Evolutionary conservation across 192 early-diverging fungal genomes (phyloP), one percentile per base, ranked within the genome.

Genomic region (Dissophora ornata): DNA sequence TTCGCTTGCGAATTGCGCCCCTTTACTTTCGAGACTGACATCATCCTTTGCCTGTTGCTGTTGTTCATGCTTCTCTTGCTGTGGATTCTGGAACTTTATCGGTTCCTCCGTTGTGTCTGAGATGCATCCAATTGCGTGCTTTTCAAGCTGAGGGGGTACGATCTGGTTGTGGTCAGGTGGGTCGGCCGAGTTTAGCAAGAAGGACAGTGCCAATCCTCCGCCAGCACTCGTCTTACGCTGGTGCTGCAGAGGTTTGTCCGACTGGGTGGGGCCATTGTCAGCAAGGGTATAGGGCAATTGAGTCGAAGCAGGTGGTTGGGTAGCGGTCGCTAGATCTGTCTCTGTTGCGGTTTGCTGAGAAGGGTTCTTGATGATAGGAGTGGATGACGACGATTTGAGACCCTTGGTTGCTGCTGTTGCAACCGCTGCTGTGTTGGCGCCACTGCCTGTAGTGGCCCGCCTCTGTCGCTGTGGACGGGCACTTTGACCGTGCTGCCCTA

Each of bases 391-490:
- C 19, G 54, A 5, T 4, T 9, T 13, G 36, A 38, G 36, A 9
- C 36, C 36, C 36, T 38, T 38, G 36, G 36, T 13, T 38, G 36
- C 7, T 13, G 36, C 36, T 38, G 36, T 38, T 38, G 36, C 36
- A 9, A 38, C 6, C 36, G 36, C 30, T 21, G 50, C 33, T 4
- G 22, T 65, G 48, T 40, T 62, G 47, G 45, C 13, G 34, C 19
- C 22, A 41, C 33, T 55, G 34, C 44, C 44, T 1, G 64, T 40
- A 24, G 54, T 57, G 32, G 54, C 19, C 32, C 42, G 26, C n/a
- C 52, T 41, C 32, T 57, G 64, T n/a, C 53, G 51, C n/a, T 55
- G 54, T 46, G 52, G 54, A 26, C 45, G 41, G 13, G 41, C 26
- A 13, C 19, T 57, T 10, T 33, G 64, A 36, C 15, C 33, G 25